These are phyloP conservation scores for Coniochaeta prunicola DNA, from an alignment of 2,329 filamentous ascomycete genomes.

Conservation along the genomic window DNA sequence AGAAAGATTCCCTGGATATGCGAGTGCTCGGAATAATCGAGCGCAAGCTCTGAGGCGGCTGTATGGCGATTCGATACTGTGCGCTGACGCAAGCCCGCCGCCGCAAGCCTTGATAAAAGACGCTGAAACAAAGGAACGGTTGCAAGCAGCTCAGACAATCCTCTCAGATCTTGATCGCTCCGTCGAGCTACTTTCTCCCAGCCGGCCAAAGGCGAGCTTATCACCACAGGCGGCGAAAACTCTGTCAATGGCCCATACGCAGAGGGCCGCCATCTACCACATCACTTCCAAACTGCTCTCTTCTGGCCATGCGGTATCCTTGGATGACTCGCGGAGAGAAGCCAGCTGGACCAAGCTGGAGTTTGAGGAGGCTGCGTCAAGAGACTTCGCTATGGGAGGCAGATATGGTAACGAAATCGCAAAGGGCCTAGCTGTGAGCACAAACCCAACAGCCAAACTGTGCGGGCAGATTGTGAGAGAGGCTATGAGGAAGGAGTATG, in stretches of 20 bases:
- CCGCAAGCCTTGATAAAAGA: conserved; percentile 33
- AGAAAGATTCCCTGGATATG: conserved; percentile 53
- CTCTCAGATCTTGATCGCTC: conserved; percentile 50
- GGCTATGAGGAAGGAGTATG: conserved; percentile 63
- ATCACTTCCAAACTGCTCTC: conserved; percentile 46
- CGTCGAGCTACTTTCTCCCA: conserved; percentile 49
- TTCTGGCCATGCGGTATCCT: conserved; percentile 21
- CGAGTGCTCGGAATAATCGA: conserved; percentile 67
- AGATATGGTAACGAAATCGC: conserved; percentile 60
- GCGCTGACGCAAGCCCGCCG: conserved; percentile 28
- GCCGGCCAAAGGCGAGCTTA: conserved; percentile 40
- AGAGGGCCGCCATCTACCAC: conserved; percentile 60
- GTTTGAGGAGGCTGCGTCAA: conserved; percentile 56
- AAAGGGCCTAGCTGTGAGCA: conserved; percentile 55
- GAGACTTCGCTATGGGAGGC: conserved; percentile 57
- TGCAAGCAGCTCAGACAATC: conserved; percentile 28
- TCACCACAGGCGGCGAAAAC: conserved; percentile 60
- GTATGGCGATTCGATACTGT: conserved; percentile 53
- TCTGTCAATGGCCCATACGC: conserved; percentile 63
- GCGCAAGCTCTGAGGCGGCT: conserved; percentile 58
- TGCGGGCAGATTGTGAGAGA: conserved; percentile 63
- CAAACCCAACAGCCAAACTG: conserved; percentile 62
- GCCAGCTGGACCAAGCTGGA: conserved; percentile 42
- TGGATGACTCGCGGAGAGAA: conserved; percentile 34
- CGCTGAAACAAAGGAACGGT: conserved; percentile 28